Base-by-base conservation (phyloP, 2,329 filamentous ascomycete genomes). In the Oidium heveae region DNA sequence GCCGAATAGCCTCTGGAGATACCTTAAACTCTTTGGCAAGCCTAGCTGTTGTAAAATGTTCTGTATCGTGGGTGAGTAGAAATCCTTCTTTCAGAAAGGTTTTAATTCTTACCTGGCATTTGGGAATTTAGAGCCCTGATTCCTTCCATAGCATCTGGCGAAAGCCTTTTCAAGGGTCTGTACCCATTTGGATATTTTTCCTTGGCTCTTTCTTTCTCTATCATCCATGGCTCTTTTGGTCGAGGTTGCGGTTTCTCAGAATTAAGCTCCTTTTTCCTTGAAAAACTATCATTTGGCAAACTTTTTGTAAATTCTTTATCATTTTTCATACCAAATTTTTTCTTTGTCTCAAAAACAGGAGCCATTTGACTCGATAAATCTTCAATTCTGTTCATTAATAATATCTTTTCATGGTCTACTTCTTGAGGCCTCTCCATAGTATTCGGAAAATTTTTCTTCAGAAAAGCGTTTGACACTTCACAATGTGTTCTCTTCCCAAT, bases 61-160 rank as follows among this genome's bases (percentile, higher is more conserved):
- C 47, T 51, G 15, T 16, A 34, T 16, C n/a, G 2, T 33, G 15
- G 47, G n/a, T 51, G 15, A 51, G 13, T 6, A 32, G 6, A 7
- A 32, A 13, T 13, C 16, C 15, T 33, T 32, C n/a, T 32, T 18
- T 50, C 16, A 33, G n/a, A 34, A n/a, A 51, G n/a, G 10, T 12
- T 51, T 20, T n/a, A 13, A 16, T 87, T 95, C 56, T 75, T 73
- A 2, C 82, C 74, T 0, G 89, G 86, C 58, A 86, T 82, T 61
- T 86, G 80, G 28, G 74, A 70, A 66, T 95, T 79, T 36, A 98
- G 72, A 20, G 84, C 81, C 44, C 87, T 80, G 61, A 98, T 94
- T 44, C 87, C 88, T n/a, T 84, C 81, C 34, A 95, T 72, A 0
- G 88, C 86, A 66, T 96, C 89, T 0, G 91, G 91, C 0, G 91